Percentiles rank a stretch among this genome's conserved stretches.
phyloP scores from a whole-genome alignment of 2,329 filamentous ascomycete species.

The Cyclaneusma minus region DNA sequence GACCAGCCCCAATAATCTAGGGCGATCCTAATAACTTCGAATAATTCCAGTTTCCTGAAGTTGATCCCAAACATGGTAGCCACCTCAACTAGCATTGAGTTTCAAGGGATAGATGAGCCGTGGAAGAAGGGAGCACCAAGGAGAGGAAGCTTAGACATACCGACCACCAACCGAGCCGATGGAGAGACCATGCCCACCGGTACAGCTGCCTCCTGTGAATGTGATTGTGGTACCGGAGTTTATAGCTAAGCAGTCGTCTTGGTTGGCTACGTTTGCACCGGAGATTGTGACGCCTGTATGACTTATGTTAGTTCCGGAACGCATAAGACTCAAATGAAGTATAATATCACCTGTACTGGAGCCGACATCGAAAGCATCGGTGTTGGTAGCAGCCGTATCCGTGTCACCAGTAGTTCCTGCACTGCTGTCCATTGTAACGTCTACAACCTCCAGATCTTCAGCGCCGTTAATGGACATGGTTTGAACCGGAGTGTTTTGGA shows the following conservation, averaged over 20 bases:
- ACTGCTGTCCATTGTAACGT: constrained; percentile 40
- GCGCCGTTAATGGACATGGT: constrained; percentile 25
- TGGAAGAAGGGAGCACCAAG: too few relatives aligned
- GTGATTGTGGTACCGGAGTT: constrained; percentile 33
- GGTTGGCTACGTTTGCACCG: constrained; percentile 36
- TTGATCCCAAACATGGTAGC: too few relatives aligned
- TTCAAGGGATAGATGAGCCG: too few relatives aligned
- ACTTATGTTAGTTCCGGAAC: too few relatives aligned
- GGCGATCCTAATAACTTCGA: too few relatives aligned
- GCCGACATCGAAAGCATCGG: constrained; percentile 36
- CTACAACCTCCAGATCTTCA: constrained; percentile 27
- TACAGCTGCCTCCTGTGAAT: constrained; percentile 27
- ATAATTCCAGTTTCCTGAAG: too few relatives aligned
- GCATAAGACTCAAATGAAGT: too few relatives aligned
- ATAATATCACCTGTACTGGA: too few relatives aligned
- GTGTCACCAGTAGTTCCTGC: constrained; percentile 28
- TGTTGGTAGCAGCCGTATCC: constrained; percentile 29
- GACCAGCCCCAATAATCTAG: too few relatives aligned
- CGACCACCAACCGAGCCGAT: constrained; percentile 44
- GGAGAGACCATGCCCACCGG: constrained; percentile 39
- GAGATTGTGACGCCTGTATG: constrained; percentile 34
- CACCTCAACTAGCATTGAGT: too few relatives aligned
- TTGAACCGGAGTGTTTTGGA: constrained; percentile 39
- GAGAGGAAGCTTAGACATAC: too few relatives aligned
- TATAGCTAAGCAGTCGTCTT: constrained; percentile 43